Percentiles rank a stretch among this genome's conserved stretches.
These are phyloP conservation scores for Beta corolliflora DNA, from an alignment of 179 eudicot genomes.

Conservation along the genomic window DNA sequence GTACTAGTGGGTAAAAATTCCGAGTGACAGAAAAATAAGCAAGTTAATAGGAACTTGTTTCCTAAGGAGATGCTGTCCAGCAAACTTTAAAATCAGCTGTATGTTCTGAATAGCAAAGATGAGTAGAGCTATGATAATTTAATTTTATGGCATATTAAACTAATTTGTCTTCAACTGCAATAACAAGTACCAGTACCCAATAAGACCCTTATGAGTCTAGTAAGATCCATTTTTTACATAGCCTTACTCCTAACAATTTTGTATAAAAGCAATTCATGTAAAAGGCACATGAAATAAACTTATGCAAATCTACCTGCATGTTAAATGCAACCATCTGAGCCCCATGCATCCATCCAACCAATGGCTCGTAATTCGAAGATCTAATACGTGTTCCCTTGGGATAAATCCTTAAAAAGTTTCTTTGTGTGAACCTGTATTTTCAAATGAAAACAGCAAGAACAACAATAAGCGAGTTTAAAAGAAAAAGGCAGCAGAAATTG, in stretches of 20 bases:
- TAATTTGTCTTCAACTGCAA: background rate
- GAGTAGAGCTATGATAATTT: background rate
- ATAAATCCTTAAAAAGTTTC: constrained; percentile 50
- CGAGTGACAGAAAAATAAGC: too few species aligned
- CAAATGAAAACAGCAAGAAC: constrained; percentile 2
- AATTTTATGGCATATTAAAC: background rate
- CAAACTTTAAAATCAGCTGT: background rate
- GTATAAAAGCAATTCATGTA: too few species aligned
- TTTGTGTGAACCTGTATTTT: constrained; percentile 54
- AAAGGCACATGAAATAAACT: too few species aligned
- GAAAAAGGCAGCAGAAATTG: constrained; percentile 2
- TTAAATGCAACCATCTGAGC: constrained; percentile 72
- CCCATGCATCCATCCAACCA: constrained; percentile 55
- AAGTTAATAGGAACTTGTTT: background rate
- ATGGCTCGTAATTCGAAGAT: constrained; percentile 52
- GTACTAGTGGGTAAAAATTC: too few species aligned
- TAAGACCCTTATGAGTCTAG: too few species aligned
- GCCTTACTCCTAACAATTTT: background rate
- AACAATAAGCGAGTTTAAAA: background rate
- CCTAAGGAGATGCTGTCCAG: background rate
- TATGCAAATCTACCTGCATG: constrained; percentile 50
- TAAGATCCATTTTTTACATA: too few species aligned
- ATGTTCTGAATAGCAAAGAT: background rate
- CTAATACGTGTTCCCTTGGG: constrained; percentile 58
- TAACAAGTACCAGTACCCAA: too few species aligned